These are phyloP conservation scores for Xylariaceae sp. DNA, from an alignment of 2,329 filamentous ascomycete species.

Conservation along the genomic window DNA sequence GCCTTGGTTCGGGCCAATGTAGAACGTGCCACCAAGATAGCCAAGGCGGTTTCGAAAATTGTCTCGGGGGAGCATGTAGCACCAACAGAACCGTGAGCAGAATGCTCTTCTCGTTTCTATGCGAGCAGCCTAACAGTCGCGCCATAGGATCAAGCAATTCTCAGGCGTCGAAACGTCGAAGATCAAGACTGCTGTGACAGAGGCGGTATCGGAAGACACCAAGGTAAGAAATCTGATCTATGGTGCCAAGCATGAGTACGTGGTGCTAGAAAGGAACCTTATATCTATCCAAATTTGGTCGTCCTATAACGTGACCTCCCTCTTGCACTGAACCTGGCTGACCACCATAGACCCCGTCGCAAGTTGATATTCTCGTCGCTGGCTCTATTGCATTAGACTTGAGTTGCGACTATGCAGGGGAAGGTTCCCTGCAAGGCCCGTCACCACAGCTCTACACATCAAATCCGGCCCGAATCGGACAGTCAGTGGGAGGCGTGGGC, in stretches of 20 bases:
- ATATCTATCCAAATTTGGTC: too few species aligned
- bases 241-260: too few species aligned
- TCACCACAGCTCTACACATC: conserved; percentile 64
- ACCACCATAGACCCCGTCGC: conserved; percentile 14
- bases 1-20: conserved; percentile 51
- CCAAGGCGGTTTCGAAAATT: conserved; percentile 43
- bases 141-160: conserved; percentile 15
- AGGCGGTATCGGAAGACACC: conserved; percentile 4
- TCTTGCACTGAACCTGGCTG: too few species aligned
- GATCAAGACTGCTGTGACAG: conserved; percentile 7
- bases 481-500: conserved; percentile 84
- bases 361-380: conserved; percentile 70
- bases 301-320: too few species aligned
- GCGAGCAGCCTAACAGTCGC: conserved; percentile 12
- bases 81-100: conserved; percentile 22
- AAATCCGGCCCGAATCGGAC: conserved; percentile 72
- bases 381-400: conserved; percentile 87
- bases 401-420: conserved; percentile 63
- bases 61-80: conserved; percentile 21
- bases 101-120: conserved; percentile 10
- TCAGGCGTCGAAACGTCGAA: conserved; percentile 3
- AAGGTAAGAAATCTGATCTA: conserved; percentile 15
- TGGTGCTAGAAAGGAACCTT: too few species aligned
- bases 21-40: conserved; percentile 45
- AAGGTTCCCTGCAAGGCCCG: conserved; percentile 18